Conservation (phyloP, 2,329 filamentous ascomycete species). For the Aspergillus jensenii region DNA sequence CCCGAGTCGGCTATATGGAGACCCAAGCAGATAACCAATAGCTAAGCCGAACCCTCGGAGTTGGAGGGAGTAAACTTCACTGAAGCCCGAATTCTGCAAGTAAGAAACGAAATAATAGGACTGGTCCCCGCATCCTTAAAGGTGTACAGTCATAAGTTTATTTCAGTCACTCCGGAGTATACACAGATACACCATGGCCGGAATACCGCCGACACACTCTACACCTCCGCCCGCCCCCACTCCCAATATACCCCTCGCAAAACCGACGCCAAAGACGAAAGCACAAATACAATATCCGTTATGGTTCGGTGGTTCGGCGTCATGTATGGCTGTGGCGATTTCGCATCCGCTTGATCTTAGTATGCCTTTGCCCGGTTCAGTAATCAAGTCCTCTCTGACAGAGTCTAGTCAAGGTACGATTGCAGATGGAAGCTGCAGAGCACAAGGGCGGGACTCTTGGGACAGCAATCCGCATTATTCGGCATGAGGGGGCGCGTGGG, state of each 20-base stretch:
- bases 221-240: background rate
- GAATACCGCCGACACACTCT: background rate
- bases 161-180: no score
- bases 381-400: background rate
- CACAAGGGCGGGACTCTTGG: conserved; percentile 10
- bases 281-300: conserved; percentile 10
- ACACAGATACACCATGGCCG: no score
- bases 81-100: no score
- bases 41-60: no score
- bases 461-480: conserved; percentile 20
- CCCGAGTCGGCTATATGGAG: no score
- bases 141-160: no score
- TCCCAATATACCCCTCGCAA: background rate
- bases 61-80: no score
- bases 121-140: no score
- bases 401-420: conserved; percentile 24
- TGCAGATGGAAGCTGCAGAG: conserved; percentile 21
- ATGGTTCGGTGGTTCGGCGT: conserved; percentile 25
- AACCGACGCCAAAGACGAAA: background rate
- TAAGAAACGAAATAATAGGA: no score
- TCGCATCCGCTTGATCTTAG: conserved; percentile 27
- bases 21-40: no score
- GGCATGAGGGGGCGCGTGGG: conserved; percentile 16
- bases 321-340: conserved; percentile 27
- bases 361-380: conserved; percentile 1